Percentiles rank a stretch among this genome's conserved stretches.
phyloP scores from a whole-genome alignment of 495 filamentous ascomycete genomes.

The Opeltia flavorubescens region DNA sequence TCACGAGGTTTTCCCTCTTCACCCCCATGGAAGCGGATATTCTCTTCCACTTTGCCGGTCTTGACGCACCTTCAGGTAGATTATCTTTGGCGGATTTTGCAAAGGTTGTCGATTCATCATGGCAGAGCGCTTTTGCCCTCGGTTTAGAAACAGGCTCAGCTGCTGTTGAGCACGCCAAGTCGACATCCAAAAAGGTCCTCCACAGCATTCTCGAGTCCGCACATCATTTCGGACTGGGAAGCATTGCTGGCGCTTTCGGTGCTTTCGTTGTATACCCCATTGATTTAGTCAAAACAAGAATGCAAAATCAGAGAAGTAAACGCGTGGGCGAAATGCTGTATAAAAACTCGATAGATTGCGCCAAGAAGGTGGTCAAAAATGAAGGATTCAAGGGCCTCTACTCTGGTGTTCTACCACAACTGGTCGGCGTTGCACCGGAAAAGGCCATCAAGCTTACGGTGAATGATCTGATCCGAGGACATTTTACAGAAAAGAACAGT shows the following conservation, averaged over 20 bases:
- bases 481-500: conserved; percentile 61
- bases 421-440: conserved; percentile 93
- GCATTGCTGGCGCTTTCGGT: conserved; percentile 86
- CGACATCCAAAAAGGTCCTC: conserved; percentile 38
- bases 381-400: conserved; percentile 85
- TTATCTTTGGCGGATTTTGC: conserved; percentile 77
- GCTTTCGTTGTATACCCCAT: conserved; percentile 99
- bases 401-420: conserved; percentile 84
- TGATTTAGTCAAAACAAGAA: conserved; percentile 93
- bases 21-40: conserved; percentile 99
- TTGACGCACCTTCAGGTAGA: conserved; percentile 75
- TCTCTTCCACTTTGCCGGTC: conserved; percentile 90
- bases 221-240: conserved; percentile 81
- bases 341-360: conserved; percentile 92
- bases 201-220: conserved; percentile 57
- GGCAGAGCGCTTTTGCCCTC: conserved; percentile 48
- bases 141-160: conserved; percentile 24
- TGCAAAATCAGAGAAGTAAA: conserved; percentile 87
- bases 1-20: conserved; percentile 85
- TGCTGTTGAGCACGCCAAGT: conserved; percentile 31
- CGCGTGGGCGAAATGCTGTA: conserved; percentile 79
- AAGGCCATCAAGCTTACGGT: conserved; percentile 99
- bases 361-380: conserved; percentile 78
- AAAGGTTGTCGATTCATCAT: conserved; percentile 87
- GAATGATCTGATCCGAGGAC: conserved; percentile 76